Conservation (phyloP, 306 rosid species). For the Canavalia ensiformis region DNA sequence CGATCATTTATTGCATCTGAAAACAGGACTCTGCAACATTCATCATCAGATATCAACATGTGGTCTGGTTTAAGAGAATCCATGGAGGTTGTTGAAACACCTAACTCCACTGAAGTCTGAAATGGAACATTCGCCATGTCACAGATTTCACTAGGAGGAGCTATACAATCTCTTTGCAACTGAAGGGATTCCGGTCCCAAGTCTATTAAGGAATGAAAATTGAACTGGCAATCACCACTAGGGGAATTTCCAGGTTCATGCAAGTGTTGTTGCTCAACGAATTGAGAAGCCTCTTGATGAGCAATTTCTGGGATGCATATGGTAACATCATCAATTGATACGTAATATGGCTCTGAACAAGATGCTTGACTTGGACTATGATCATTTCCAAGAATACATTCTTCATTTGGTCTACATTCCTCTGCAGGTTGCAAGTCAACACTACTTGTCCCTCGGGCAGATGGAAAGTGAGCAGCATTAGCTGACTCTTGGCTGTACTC, state of each 20-base stretch:
- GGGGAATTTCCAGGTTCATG: slow-evolving; percentile 62
- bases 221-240: slow-evolving; percentile 58
- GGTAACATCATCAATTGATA: slow-evolving; percentile 62
- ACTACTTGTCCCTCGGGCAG: slow-evolving; percentile 57
- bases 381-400: slow-evolving; percentile 61
- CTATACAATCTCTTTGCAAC: slow-evolving; percentile 63
- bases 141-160: slow-evolving; percentile 56
- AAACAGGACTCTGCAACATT: slow-evolving; percentile 84
- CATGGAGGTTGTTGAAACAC: slow-evolving; percentile 54
- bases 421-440: slow-evolving; percentile 58
- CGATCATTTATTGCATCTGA: slow-evolving; percentile 64
- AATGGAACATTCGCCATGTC: slow-evolving; percentile 54
- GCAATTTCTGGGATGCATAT: slow-evolving; percentile 67
- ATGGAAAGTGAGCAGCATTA: slow-evolving; percentile 56
- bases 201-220: slow-evolving; percentile 62
- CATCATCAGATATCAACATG: slow-evolving; percentile 80
- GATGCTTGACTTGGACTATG: slow-evolving; percentile 66
- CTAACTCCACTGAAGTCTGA: slow-evolving; percentile 61
- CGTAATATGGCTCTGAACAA: slow-evolving; percentile 73
- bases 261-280: slow-evolving; percentile 64
- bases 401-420: slow-evolving; percentile 62
- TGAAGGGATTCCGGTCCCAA: slow-evolving; percentile 61
- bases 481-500: slow-evolving; percentile 87
- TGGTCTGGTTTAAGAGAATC: slow-evolving; percentile 62
- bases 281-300: slow-evolving; percentile 65